These are phyloP conservation scores for Astragalus membranaceus DNA, from an alignment of 306 rosid species.

Conservation along the genomic window DNA sequence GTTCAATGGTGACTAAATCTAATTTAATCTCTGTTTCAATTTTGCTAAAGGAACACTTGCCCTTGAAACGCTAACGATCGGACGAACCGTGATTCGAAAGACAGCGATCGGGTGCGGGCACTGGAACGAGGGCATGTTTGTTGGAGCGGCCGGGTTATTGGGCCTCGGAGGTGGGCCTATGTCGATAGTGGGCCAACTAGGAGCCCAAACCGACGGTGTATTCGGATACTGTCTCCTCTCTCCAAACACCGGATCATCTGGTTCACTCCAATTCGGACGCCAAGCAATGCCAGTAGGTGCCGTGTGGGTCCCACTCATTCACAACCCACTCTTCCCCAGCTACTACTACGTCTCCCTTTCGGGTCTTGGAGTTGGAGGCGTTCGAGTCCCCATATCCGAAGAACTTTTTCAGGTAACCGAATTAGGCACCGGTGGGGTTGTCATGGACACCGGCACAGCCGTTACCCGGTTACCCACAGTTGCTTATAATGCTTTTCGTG, in stretches of 20 bases:
- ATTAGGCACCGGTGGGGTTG: conserved; percentile 66
- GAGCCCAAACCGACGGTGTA: conserved; percentile 70
- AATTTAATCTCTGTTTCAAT: neutral
- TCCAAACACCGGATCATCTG: conserved; percentile 47
- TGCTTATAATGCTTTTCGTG: conserved; percentile 57
- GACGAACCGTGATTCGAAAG: conserved; percentile 43
- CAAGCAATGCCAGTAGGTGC: conserved; percentile 74
- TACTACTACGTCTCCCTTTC: conserved; percentile 66
- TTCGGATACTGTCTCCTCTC: conserved; percentile 69
- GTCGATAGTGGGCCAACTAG: conserved; percentile 81
- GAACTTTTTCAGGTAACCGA: conserved; percentile 39
- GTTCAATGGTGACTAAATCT: too few species aligned
- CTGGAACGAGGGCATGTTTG: conserved; percentile 77
- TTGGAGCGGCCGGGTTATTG: conserved; percentile 77
- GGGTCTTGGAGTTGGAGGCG: conserved; percentile 86
- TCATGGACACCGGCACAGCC: conserved; percentile 95
- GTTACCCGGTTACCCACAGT: conserved; percentile 62
- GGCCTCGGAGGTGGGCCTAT: conserved; percentile 87
- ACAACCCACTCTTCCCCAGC: conserved; percentile 59
- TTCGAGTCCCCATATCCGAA: conserved; percentile 46
- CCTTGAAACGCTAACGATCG: conserved; percentile 66
- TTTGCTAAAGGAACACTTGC: conserved; percentile 57
- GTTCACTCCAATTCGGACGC: conserved; percentile 67
- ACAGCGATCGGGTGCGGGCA: conserved; percentile 94
- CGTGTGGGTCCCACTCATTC: conserved; percentile 70